These are phyloP conservation scores for Polygonum maritimum DNA, from an alignment of 148 eudicot genomes.

Conservation along the genomic window DNA sequence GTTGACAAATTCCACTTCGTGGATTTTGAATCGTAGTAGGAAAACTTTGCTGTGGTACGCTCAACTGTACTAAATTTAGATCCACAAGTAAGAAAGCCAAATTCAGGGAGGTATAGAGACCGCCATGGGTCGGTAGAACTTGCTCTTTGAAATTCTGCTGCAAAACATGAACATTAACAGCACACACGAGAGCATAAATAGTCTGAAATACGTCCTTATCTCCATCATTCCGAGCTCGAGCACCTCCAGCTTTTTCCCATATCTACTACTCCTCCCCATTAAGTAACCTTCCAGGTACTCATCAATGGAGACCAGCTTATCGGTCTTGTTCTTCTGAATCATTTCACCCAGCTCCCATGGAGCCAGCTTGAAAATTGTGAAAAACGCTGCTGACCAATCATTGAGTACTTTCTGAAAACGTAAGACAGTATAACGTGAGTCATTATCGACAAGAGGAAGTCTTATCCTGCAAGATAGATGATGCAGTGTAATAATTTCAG, in stretches of 20 bases:
- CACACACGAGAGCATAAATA: conserved; percentile 82
- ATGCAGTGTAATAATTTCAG: conserved; percentile 8
- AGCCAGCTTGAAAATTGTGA: conserved; percentile 63
- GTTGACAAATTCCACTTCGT: conserved; percentile 6
- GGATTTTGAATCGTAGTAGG: background rate
- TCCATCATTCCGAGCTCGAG: conserved; percentile 91
- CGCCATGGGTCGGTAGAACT: conserved; percentile 48
- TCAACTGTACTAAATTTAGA: background rate
- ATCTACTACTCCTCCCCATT: conserved; percentile 75
- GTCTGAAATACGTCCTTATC: conserved; percentile 80
- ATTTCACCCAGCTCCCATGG: conserved; percentile 44
- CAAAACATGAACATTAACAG: conserved; percentile 93
- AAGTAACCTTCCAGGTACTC: conserved; percentile 87
- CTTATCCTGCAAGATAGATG: background rate
- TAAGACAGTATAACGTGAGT: background rate
- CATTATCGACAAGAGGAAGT: background rate
- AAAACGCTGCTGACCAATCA: conserved; percentile 85
- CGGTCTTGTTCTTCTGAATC: conserved; percentile 28
- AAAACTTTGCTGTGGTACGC: background rate
- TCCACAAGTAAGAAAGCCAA: background rate
- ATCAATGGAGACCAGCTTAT: conserved; percentile 61
- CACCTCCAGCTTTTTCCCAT: conserved; percentile 80
- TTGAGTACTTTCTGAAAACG: conserved; percentile 68
- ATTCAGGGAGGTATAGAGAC: conserved; percentile 38
- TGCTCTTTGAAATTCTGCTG: conserved; percentile 84